Conservation (phyloP, 768 basidiomycete species). For the Cystobasidiopsis lactophilus region DNA sequence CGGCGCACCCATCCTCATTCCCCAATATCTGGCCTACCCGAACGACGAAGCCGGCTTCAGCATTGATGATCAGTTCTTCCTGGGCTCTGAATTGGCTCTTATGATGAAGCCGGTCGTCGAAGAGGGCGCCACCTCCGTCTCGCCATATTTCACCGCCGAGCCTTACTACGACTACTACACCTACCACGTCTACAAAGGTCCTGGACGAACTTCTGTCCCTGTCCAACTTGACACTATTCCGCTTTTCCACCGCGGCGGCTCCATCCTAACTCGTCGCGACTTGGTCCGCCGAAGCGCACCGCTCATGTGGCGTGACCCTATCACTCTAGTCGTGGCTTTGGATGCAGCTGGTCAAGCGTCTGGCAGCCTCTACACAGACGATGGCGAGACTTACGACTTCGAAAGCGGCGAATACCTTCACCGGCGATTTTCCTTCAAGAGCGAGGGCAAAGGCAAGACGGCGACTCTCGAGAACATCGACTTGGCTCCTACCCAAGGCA, state of each 20-base stretch:
- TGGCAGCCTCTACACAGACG: slow-evolving; percentile 87
- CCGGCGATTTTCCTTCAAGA: slow-evolving; percentile 42
- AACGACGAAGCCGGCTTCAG: slow-evolving; percentile 63
- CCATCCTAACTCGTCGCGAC: slow-evolving; percentile 67
- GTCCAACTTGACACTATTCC: slow-evolving; percentile 63
- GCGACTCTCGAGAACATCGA: slow-evolving; percentile 26
- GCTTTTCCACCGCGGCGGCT: slow-evolving; percentile 70
- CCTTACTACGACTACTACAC: slow-evolving; percentile 91
- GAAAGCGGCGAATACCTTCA: slow-evolving; percentile 58
- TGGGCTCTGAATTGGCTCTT: slow-evolving; percentile 57
- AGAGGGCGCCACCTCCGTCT: slow-evolving; percentile 43
- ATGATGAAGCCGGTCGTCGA: slow-evolving; percentile 74
- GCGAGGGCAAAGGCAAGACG: slow-evolving; percentile 25
- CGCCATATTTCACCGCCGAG: slow-evolving; percentile 63
- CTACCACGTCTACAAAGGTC: slow-evolving; percentile 44
- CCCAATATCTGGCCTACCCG: slow-evolving; percentile 90
- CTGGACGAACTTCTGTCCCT: slow-evolving; percentile 42
- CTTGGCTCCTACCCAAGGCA: slow-evolving; percentile 25
- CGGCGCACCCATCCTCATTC: slow-evolving; percentile 61
- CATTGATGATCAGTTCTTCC: slow-evolving; percentile 82
- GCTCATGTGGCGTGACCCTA: slow-evolving; percentile 76
- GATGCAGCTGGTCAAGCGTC: slow-evolving; percentile 33
- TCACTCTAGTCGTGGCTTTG: slow-evolving; percentile 69
- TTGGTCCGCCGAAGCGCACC: slow-evolving; percentile 65
- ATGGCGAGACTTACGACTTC: slow-evolving; percentile 64